Evolutionary conservation across 2,329 filamentous ascomycete genomes (phyloP).

Genomic region (Hypoxylon sp.): DNA sequence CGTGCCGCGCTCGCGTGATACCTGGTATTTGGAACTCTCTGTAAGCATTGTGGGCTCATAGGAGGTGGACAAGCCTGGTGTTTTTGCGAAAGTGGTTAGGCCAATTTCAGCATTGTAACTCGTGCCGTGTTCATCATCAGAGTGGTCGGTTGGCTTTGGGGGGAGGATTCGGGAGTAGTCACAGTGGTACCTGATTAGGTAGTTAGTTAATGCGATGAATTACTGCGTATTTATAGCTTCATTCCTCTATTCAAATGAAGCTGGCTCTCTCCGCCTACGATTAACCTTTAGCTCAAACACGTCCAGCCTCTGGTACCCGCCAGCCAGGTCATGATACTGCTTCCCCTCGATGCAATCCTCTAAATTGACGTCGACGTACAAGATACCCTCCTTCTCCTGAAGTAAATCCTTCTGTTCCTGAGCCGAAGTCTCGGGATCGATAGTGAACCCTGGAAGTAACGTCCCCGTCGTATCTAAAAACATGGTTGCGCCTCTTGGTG

Average conservation of each 20-base stretch:
- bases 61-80: background rate
- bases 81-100: background rate
- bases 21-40: background rate
- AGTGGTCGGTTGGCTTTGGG: background rate
- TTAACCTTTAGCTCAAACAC: conserved; percentile 67
- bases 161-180: background rate
- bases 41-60: background rate
- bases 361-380: conserved; percentile 68
- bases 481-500: conserved; percentile 63
- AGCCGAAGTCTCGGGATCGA: conserved; percentile 49
- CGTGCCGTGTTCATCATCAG: background rate
- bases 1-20: too few species aligned
- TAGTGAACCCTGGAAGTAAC: conserved; percentile 56
- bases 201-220: background rate
- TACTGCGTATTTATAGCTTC: background rate
- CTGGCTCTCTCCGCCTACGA: conserved; percentile 57
- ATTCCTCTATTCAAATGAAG: conserved; percentile 22
- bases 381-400: conserved; percentile 63
- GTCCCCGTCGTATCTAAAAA: conserved; percentile 68
- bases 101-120: background rate
- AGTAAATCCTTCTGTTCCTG: conserved; percentile 55
- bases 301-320: conserved; percentile 69
- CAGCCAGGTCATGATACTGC: conserved; percentile 70
- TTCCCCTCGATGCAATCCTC: conserved; percentile 68
- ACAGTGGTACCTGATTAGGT: background rate